A percentile compares a stretch with the other conserved stretches of the same genome.
Conservation (phyloP, 2,329 filamentous ascomycete species). For the Aspergillus glaucus region DNA sequence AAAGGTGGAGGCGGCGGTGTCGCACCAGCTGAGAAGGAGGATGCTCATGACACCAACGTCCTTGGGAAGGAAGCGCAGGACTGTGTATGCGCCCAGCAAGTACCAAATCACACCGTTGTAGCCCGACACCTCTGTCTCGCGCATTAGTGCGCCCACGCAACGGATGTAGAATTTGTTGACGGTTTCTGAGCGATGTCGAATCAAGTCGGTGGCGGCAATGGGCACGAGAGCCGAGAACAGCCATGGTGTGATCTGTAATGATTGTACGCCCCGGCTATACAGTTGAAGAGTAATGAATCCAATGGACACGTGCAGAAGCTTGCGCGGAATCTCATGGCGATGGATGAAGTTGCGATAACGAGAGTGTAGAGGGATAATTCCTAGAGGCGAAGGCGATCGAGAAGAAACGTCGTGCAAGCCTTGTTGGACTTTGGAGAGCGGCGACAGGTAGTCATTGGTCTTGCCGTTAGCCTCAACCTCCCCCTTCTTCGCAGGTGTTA, state of each 20-base stretch:
- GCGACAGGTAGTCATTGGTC: conserved; percentile 32
- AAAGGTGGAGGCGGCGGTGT: conserved; percentile 92
- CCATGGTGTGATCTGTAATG: conserved; percentile 71
- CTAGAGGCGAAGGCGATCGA: conserved; percentile 83
- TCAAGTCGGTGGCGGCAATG: conserved; percentile 71
- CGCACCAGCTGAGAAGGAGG: conserved; percentile 91
- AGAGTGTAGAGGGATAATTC: conserved; percentile 88
- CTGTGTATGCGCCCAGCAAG: conserved; percentile 80
- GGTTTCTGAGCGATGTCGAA: conserved; percentile 73
- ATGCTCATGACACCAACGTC: conserved; percentile 87
- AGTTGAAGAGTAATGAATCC: conserved; percentile 87
- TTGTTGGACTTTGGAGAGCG: conserved; percentile 47
- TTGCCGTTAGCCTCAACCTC: conserved; percentile 33
- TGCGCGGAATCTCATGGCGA: conserved; percentile 93
- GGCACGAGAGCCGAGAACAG: conserved; percentile 76
- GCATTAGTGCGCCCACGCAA: conserved; percentile 83
- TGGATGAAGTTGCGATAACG: conserved; percentile 90
- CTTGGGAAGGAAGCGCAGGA: conserved; percentile 83
- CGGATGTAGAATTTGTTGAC: conserved; percentile 86
- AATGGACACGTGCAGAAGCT: conserved; percentile 89
- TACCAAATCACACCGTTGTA: conserved; percentile 99
- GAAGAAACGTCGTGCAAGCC: conserved; percentile 78
- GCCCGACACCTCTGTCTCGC: conserved; percentile 86
- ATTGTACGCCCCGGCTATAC: conserved; percentile 73
- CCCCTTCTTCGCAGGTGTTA: conserved; percentile 34